Conservation (phyloP, 140 eudicot genomes). For the Bidens hawaiensis region DNA sequence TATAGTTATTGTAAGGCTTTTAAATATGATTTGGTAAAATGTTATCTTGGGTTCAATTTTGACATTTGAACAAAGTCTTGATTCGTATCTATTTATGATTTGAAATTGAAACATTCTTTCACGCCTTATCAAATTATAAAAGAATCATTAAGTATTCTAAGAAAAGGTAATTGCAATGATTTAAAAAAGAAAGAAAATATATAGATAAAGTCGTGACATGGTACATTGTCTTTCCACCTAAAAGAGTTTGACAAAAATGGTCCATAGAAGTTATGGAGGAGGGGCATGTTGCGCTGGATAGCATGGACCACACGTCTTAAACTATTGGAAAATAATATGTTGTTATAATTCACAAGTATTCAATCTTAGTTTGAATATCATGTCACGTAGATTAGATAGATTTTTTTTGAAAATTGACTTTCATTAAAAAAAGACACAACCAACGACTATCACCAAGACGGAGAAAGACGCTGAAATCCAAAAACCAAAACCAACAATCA, state of each 20-base stretch:
- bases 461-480: too few relatives aligned
- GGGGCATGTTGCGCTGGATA: slow-evolving; percentile 35
- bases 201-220: slow-evolving; percentile 13
- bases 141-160: slow-evolving; percentile 13
- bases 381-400: too few relatives aligned
- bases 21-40: background rate
- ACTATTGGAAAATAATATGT: slow-evolving; percentile 14
- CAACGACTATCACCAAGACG: too few relatives aligned
- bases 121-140: slow-evolving; percentile 5
- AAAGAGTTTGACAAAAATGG: slow-evolving; percentile 41
- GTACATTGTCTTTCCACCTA: slow-evolving; percentile 30
- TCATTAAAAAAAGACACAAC: too few relatives aligned
- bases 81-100: background rate
- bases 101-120: slow-evolving; percentile 11
- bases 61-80: background rate
- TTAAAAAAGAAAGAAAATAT: background rate
- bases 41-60: background rate
- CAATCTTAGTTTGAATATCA: background rate
- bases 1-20: background rate
- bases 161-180: background rate
- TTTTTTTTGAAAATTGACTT: too few relatives aligned
- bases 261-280: slow-evolving; percentile 32
- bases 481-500: too few relatives aligned
- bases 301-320: slow-evolving; percentile 39
- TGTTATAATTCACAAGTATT: background rate